phyloP scores from a whole-genome alignment of 1,284 basidiomycete genomes.

The Cryptococcus sp. region DNA sequence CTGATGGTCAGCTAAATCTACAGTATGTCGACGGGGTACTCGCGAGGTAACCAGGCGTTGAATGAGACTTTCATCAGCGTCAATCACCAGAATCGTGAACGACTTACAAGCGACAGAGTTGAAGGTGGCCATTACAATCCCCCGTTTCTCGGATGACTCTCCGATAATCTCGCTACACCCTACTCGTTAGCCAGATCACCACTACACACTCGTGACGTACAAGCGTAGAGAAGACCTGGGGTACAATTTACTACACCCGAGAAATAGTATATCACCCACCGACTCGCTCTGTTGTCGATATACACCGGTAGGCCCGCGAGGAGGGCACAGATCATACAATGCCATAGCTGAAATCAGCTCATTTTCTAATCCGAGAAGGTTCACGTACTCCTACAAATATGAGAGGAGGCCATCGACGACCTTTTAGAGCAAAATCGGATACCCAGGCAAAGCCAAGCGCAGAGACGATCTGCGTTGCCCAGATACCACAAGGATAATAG shows the following conservation, averaged over 20 bases:
- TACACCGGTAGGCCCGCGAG: slow-evolving; percentile 17
- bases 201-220: slow-evolving; percentile 2
- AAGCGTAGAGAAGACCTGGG: slow-evolving; percentile 18
- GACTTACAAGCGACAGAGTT: slow-evolving; percentile 19
- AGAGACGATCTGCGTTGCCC: slow-evolving; percentile 18
- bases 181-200: background rate
- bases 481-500: slow-evolving; percentile 20
- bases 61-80: slow-evolving; percentile 11
- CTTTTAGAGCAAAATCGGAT: slow-evolving; percentile 24
- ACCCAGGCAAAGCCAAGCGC: slow-evolving; percentile 26
- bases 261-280: slow-evolving; percentile 23
- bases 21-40: background rate
- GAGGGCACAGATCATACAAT: slow-evolving; percentile 10
- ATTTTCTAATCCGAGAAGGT: no score
- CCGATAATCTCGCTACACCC: slow-evolving; percentile 22
- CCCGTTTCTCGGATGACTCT: slow-evolving; percentile 18
- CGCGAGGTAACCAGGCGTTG: slow-evolving; percentile 25
- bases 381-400: slow-evolving; percentile 10
- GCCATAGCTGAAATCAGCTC: slow-evolving; percentile 6
- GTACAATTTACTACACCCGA: slow-evolving; percentile 19
- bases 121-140: slow-evolving; percentile 22
- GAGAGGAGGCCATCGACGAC: slow-evolving; percentile 29
- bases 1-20: slow-evolving; percentile 1
- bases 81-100: background rate
- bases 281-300: slow-evolving; percentile 3